Evolutionary conservation across 176 grass and related monocot genomes (phyloP), one percentile per base, ranked within the genome.

Genomic region (Eleusine indica): DNA sequence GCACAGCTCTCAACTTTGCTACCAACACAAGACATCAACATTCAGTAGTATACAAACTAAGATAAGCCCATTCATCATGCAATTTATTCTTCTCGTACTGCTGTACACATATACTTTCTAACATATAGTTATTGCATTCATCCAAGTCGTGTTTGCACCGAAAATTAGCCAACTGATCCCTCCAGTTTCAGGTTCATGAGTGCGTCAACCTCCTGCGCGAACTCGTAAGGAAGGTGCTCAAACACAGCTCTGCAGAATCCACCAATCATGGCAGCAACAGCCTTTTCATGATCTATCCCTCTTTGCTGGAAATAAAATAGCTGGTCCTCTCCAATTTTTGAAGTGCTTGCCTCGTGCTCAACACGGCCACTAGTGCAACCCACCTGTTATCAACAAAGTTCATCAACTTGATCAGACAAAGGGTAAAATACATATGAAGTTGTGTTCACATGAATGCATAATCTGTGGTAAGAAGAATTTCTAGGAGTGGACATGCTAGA

Each of bases 291-390:
- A 73, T 96, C 91, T 62, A 99, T 94, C 60, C 96, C 96, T 77
- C 96, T 94, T 86, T 99, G 93, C 83, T 99, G 93, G 74, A 99
- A 99, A 85, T 99, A 99, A 53, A 99, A 99, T 25, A 99, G 87
- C 73, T 99, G 96, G 30, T 96, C 96, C 87, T 99, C 96, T 54
- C 96, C 96, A 12, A 99, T 99, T 85, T 99, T 99, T 11, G 96
- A 99, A 67, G 96, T 99, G 81, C 96, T 99, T 29, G 96, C 96
- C 81, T 99, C 96, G 19, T 99, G 96, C 83, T 99, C 96, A 29
- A 99, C 89, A 71, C 89, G 77, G 15, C 87, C 85, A 16, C 91
- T 89, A 67, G 89, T 87, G 42, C 91, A 87, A 41, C 88, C 91
- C 81, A 96, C 96, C 96, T 99, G 91, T 90, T 63, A 80, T 9